Conservation (phyloP, 768 basidiomycete species). For the Pleurotus pulmonarius region DNA sequence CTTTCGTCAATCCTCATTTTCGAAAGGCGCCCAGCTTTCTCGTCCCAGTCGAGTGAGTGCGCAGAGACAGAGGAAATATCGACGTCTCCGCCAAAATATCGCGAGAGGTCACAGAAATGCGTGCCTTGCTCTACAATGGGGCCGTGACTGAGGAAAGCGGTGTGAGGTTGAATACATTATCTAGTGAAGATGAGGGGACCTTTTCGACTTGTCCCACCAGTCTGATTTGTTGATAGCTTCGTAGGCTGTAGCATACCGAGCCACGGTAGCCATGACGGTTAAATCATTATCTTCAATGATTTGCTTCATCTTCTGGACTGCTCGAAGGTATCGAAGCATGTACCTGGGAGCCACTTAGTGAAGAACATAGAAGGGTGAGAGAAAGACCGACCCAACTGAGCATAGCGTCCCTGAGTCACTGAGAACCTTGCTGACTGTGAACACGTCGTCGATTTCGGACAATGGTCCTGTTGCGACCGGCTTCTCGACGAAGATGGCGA, state of each 20-base stretch:
- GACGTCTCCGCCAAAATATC: slow-evolving; percentile 95
- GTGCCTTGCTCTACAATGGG: slow-evolving; percentile 90
- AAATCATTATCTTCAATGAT: slow-evolving; percentile 93
- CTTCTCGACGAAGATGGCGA: slow-evolving; percentile 89
- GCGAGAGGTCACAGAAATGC: slow-evolving; percentile 93
- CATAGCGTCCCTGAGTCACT: slow-evolving; percentile 68
- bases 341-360: slow-evolving; percentile 46
- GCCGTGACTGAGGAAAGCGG: slow-evolving; percentile 48
- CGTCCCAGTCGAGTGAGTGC: slow-evolving; percentile 89
- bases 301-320: slow-evolving; percentile 93
- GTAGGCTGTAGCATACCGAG: slow-evolving; percentile 89
- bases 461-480: slow-evolving; percentile 83
- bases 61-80: slow-evolving; percentile 77
- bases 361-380: not conserved
- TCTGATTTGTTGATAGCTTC: slow-evolving; percentile 74
- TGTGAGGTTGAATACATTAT: not conserved
- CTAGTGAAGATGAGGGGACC: slow-evolving; percentile 29
- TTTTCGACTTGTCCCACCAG: slow-evolving; percentile 93
- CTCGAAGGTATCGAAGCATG: slow-evolving; percentile 91
- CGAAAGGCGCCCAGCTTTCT: slow-evolving; percentile 78
- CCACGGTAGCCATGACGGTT: slow-evolving; percentile 92
- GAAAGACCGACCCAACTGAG: slow-evolving; percentile 70
- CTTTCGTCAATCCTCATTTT: slow-evolving; percentile 82
- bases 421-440: slow-evolving; percentile 69
- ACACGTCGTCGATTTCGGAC: slow-evolving; percentile 62